Evolutionary conservation across 345 rosid genomes (phyloP), one percentile per base, ranked within the genome.

Genomic region (Crucihimalaya himalaica): DNA sequence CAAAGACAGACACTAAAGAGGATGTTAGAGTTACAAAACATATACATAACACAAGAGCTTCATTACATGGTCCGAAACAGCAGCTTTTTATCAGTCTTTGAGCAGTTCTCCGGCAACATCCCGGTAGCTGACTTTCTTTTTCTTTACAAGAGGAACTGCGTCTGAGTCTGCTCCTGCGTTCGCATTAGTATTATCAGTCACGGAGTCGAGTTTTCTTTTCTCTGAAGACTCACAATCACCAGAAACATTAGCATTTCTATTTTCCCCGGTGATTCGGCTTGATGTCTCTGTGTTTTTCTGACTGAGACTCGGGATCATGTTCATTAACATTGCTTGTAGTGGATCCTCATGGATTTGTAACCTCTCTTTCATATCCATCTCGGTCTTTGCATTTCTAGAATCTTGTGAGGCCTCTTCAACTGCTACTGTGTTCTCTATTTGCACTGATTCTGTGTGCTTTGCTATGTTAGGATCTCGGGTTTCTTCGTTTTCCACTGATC

Each of bases 101-200:
- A 94, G 91, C 66, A 94, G 74, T 67, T 88, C 85, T 5, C 73
- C 69, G 0, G 93, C 96, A 18, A 94, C 59, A 80, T 94, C 92
- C 63, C 83, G 81, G 80, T 87, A 94, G 83, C 98, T 94, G n/a
- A 94, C 93, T 81, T 87, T 91, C 86, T 80, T 88, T 70, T 91
- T 91, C 88, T 91, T 79, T 53, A 55, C 72, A 10, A 81, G 82
- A 53, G 64, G 75, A 50, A 69, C 23, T 21, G 23, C 28, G 7
- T 31, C 23, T 31, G 10, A 57, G 39, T 43, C 84, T 31, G 14
- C 46, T 28, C 31, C 83, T 31, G 57, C 50, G 23, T 45, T 35
- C 19, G 19, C 60, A 27, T 28, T 27, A 46, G 66, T 35, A 40
- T 16, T 16, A 37, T 6, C 54, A 55, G 63, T 48, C 66, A 65